Base-by-base conservation (phyloP, 257 asterid species). In the Plantago ovata region DNA sequence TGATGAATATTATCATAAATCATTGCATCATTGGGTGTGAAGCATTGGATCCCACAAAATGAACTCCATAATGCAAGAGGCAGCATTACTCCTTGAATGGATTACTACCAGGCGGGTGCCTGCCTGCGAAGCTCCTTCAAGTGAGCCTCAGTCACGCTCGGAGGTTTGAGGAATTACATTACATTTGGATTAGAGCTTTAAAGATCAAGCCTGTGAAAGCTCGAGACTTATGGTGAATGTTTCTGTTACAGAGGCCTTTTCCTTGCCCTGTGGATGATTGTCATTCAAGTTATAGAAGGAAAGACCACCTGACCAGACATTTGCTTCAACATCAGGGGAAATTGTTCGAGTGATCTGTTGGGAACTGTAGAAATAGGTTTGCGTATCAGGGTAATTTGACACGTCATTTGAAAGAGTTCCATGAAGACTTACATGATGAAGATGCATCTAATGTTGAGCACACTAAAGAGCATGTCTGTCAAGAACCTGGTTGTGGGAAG, bases 81-180 rank as follows among this genome's bases (percentile, higher is more conserved):
- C 94, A 55, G 51, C 44, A 63, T 53, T 33, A 33, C 46, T 65
- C 59, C 95, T 84, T 84, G 95, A 76, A 57, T 86, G 97, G 98
- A 89, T 80, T 63, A 92, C 97, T 93, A 88, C 64, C 98, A 85
- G 97, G 95, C 61, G 82, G 97, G 97, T 33, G 98, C 86, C 98
- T 67, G 75, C 97, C 95, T 93, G 97, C 54, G 98, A 93, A 93
- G 97, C 94, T 87, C 97, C 98, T 64, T 89, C 95, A 86, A 79
- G 97, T 67, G 78, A 74, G 97, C 97, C 98, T 86, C 94, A 8
- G 38, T 84, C 96, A 89, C 96, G 97, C 89, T 67, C 59, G 53
- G 77, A 85, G 96, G 89, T 87, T 84, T 76, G 76, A 53, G 61
- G 64, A 69, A 38, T 56, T 56, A 56, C 20, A 51, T 38, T 56